These are phyloP conservation scores for Kluyveromyces wickerhamii DNA, from an alignment of 805 yeast genomes.

Conservation along the genomic window DNA sequence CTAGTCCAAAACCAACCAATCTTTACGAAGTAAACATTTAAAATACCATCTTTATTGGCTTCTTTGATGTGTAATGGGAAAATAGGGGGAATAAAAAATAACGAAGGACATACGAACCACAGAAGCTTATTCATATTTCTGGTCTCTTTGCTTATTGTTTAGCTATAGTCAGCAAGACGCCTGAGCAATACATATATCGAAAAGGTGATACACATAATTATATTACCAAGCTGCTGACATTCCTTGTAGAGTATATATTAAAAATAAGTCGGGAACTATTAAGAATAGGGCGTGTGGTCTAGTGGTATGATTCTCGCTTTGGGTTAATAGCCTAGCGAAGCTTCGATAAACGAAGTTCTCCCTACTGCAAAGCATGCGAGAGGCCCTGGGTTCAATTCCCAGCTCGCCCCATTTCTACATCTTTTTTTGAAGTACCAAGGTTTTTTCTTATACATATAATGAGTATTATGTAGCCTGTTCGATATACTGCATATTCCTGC, in stretches of 20 bases:
- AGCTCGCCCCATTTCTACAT: conserved; percentile 30
- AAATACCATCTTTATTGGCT: conserved; percentile 51
- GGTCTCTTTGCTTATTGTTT: not conserved
- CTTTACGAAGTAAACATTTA: conserved; percentile 74
- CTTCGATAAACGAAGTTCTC: conserved; percentile 6
- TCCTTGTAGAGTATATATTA: too few relatives aligned
- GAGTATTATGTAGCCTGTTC: too few relatives aligned
- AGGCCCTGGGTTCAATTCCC: conserved; percentile 55
- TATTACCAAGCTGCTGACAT: not conserved
- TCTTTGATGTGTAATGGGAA: conserved; percentile 30
- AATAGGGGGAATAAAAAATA: conserved; percentile 34
- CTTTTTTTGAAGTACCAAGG: too few relatives aligned
- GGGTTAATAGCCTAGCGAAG: conserved; percentile 14
- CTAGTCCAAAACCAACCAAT: conserved; percentile 92
- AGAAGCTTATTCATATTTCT: conserved; percentile 5
- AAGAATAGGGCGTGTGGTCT: conserved; percentile 25
- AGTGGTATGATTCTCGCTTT: conserved; percentile 29
- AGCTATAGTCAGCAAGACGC: not conserved
- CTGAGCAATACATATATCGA: not conserved
- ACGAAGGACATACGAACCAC: conserved; percentile 30
- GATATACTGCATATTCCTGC: too few relatives aligned
- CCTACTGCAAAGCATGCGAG: conserved; percentile 32
- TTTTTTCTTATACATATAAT: too few relatives aligned
- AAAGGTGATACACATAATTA: not conserved
- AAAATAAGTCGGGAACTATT: not conserved